Conservation (phyloP, 2,329 filamentous ascomycete genomes). For the Aspergillus candidus region DNA sequence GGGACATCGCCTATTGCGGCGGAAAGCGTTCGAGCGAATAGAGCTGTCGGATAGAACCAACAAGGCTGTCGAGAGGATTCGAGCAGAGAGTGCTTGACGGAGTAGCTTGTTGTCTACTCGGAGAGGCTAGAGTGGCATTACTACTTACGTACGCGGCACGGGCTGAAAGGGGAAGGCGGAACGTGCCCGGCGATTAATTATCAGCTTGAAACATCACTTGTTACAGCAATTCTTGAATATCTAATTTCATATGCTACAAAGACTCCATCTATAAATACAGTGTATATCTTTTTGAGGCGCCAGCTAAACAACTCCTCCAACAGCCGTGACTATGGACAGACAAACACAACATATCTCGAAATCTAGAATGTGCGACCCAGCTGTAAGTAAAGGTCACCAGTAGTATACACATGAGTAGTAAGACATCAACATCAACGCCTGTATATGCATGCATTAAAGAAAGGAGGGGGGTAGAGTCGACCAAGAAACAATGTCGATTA, state of each 20-base stretch:
- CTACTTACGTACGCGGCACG: conserved; percentile 26
- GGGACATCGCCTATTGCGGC: conserved; percentile 11
- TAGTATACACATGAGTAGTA: not conserved
- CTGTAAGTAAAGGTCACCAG: not conserved
- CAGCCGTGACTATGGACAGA: not conserved
- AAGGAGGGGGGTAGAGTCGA: too few species aligned
- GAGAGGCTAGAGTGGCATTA: conserved; percentile 37
- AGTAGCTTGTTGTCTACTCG: conserved; percentile 13
- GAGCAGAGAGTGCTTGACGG: conserved; percentile 2
- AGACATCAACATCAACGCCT: conserved; percentile 13
- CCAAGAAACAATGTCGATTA: not conserved
- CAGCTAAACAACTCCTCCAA: too few species aligned
- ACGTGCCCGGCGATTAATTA: not conserved
- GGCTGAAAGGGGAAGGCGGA: conserved; percentile 20
- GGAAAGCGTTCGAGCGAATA: conserved; percentile 4
- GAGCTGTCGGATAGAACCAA: not conserved
- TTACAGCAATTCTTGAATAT: too few species aligned
- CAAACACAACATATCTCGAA: not conserved
- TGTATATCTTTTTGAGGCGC: not conserved
- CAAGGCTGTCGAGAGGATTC: not conserved
- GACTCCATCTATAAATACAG: not conserved
- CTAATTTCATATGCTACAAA: not conserved
- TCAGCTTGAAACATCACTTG: too few species aligned
- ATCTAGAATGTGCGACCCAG: too few species aligned
- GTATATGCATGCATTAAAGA: conserved; percentile 8